phyloP scores from a whole-genome alignment of 331 rosid genomes.

The Arachis monticola region DNA sequence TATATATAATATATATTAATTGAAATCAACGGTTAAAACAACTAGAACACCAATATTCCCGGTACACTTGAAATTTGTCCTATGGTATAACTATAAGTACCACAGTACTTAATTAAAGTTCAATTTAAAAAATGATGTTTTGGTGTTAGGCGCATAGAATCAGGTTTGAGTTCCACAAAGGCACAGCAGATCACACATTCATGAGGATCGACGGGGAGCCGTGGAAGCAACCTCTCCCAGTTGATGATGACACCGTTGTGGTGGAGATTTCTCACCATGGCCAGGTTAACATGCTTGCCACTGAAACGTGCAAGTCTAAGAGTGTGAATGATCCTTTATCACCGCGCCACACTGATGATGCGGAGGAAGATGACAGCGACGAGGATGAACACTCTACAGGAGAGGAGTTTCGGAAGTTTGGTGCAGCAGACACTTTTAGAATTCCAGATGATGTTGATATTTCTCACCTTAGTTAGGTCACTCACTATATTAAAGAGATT shows the following conservation, averaged over 20 bases:
- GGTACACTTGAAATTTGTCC: no score
- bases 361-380: constrained; percentile 50
- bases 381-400: no score
- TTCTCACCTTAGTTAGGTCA: constrained; percentile 68
- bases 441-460: constrained; percentile 70
- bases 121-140: neutral
- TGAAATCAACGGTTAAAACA: no score
- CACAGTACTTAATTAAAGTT: neutral
- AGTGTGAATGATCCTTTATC: constrained; percentile 58
- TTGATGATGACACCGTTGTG: constrained; percentile 77
- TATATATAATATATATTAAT: no score
- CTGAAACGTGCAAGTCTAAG: constrained; percentile 56
- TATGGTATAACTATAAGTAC: no score
- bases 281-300: constrained; percentile 92
- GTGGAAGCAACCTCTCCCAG: constrained; percentile 96
- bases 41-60: no score
- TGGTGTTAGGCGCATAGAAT: constrained; percentile 69
- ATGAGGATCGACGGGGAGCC: constrained; percentile 98
- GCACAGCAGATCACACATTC: constrained; percentile 70
- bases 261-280: constrained; percentile 90
- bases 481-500: constrained; percentile 6
- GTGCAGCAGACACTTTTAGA: constrained; percentile 88
- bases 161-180: constrained; percentile 78
- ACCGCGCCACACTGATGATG: constrained; percentile 27
- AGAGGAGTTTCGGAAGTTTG: constrained; percentile 74